These are phyloP conservation scores for Saprolegnia diclina DNA, from an alignment of 352 stramenopile species.

Conservation along the genomic window DNA sequence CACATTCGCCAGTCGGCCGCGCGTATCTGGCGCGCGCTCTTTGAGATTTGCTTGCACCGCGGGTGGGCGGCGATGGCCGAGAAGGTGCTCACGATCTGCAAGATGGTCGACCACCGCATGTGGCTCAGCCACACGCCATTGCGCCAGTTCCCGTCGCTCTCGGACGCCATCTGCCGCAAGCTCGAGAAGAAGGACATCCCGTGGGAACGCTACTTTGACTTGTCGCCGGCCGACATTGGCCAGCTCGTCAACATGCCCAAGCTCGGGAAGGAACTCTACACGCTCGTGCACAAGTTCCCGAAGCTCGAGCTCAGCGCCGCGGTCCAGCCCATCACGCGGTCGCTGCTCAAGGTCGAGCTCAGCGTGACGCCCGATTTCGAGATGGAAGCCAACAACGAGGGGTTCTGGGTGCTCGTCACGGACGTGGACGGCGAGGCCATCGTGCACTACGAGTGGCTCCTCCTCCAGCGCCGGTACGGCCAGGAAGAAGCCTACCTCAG, in stretches of 20 bases:
- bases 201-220: conserved; percentile 97
- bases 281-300: conserved; percentile 98
- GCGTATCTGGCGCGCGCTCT: conserved; percentile 97
- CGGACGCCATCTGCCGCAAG: conserved; percentile 94
- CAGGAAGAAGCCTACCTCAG: conserved; percentile 77
- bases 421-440: conserved; percentile 98
- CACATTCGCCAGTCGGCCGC: conserved; percentile 98
- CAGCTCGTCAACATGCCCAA: conserved; percentile 96
- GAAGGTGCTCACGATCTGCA: conserved; percentile 95
- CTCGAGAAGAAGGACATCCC: conserved; percentile 99
- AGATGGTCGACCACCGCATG: conserved; percentile 98
- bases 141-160: conserved; percentile 93
- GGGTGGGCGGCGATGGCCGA: conserved; percentile 94
- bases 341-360: conserved; percentile 94
- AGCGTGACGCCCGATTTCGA: conserved; percentile 96
- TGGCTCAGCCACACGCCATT: conserved; percentile 97
- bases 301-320: conserved; percentile 94
- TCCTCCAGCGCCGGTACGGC: conserved; percentile 87
- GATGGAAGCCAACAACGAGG: conserved; percentile 94
- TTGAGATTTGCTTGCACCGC: conserved; percentile 97
- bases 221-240: conserved; percentile 96
- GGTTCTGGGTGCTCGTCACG: conserved; percentile 98
- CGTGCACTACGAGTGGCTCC: conserved; percentile 96
- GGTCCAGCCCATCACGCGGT: conserved; percentile 98
- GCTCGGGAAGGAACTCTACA: conserved; percentile 97